Base-by-base conservation (phyloP, 345 rosid species). In the Crucihimalaya himalaica region DNA sequence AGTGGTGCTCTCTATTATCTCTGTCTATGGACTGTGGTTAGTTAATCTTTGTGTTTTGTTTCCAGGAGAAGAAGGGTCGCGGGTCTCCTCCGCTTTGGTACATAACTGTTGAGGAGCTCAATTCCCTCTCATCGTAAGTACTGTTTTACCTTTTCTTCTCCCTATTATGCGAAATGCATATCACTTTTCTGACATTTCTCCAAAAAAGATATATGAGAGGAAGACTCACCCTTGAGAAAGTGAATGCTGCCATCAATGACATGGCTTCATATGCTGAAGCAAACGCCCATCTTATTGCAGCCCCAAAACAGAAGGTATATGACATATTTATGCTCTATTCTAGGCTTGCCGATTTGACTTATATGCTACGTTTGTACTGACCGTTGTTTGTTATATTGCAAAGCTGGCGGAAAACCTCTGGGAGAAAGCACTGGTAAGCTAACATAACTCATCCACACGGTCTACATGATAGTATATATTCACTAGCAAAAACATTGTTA, bases 391-490 rank as follows among this genome's bases (percentile, higher is more conserved):
- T 66, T 68, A 43, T 50, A 27, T 70, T 54, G 29, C 70, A 77
- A 45, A 91, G 97, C 82, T 94, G 64, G 88, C 89, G n/a, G 97
- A 91, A 73, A 87, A 83, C 67, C 80, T 80, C 11, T 91, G 92
- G 98, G 98, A 94, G 81, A 91, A 81, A 78, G 97, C 97, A 47
- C 73, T 94, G 87, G 97, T 88, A 77, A 83, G 89, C 79, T 59
- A 78, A 62, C 10, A 72, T 72, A 23, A 27, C 28, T 69, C 71
- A 67, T 70, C 66, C 32, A 70, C 43, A 47, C 20, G 8, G 12
- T 63, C n/a, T 13, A 54, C 6, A 4, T 42, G 18, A 16, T 20
- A 35, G 39, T 54, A 48, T 52, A 35, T 16, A 3, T 18, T 19
- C 42, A 65, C 31, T 0, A 31, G 34, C 32, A 2, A 20, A 51